Conservation (phyloP, 805 yeast species). For the Candida patagonica region DNA sequence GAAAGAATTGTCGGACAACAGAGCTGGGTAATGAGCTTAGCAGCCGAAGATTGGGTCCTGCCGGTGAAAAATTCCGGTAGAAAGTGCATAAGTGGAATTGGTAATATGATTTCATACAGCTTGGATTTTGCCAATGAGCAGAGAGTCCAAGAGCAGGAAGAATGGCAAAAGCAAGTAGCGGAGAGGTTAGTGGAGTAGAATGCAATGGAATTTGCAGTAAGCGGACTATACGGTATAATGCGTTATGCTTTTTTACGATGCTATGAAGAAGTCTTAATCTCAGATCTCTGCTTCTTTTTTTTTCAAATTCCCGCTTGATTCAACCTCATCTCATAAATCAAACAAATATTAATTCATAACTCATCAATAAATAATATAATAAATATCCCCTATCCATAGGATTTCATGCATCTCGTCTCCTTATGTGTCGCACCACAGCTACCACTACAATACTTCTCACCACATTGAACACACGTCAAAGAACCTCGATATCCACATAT, state of each 20-base stretch:
- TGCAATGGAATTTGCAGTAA: neutral
- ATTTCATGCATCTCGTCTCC: constrained; percentile 30
- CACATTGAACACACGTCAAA: constrained; percentile 29
- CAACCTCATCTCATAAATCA: too few relatives aligned
- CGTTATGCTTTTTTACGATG: too few relatives aligned
- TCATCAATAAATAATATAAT: too few relatives aligned
- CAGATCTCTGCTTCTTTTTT: too few relatives aligned
- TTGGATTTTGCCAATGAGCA: constrained; percentile 13
- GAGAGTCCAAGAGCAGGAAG: constrained; percentile 11
- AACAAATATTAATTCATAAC: neutral
- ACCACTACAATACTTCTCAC: constrained; percentile 28
- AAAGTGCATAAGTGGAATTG: constrained; percentile 17
- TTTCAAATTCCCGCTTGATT: too few relatives aligned
- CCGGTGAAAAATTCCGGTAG: constrained; percentile 4
- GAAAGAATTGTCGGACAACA: constrained; percentile 27
- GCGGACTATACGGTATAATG: too few relatives aligned
- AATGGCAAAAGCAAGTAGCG: constrained; percentile 11
- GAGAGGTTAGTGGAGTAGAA: neutral
- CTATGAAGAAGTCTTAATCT: too few relatives aligned
- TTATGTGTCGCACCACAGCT: constrained; percentile 29
- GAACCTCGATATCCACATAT: constrained; percentile 34
- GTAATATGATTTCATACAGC: constrained; percentile 19
- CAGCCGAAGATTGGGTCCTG: constrained; percentile 7
- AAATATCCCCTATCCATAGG: constrained; percentile 22
- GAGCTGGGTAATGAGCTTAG: constrained; percentile 23